Conservation (phyloP, 1,284 basidiomycete species). For the Ustilago shanxiensis region DNA sequence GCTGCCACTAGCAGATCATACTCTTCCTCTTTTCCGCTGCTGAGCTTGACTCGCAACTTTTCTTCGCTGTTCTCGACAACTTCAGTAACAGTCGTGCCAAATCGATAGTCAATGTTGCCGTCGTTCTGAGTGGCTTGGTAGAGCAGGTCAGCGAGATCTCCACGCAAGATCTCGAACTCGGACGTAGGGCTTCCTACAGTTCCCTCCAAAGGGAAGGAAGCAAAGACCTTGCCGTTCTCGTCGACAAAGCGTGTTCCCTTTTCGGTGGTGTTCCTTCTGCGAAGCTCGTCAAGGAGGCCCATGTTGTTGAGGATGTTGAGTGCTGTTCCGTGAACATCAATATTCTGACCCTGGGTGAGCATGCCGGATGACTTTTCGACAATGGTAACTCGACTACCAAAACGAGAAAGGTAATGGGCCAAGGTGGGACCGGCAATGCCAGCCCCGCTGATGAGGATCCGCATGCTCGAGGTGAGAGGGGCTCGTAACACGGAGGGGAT, state of each 20-base stretch:
- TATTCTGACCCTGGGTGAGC: constrained; percentile 67
- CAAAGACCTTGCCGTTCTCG: constrained; percentile 43
- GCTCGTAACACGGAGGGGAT: background rate
- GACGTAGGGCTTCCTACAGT: constrained; percentile 23
- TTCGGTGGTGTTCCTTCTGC: constrained; percentile 63
- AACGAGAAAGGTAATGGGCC: constrained; percentile 63
- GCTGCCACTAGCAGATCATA: constrained; percentile 52
- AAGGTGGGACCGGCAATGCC: constrained; percentile 70
- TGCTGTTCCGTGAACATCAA: constrained; percentile 66
- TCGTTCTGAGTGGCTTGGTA: constrained; percentile 25
- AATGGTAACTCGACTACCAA: constrained; percentile 65
- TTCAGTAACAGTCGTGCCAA: constrained; percentile 28
- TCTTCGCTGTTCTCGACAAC: constrained; percentile 32
- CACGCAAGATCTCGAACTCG: constrained; percentile 54
- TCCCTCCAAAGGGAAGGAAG: constrained; percentile 49
- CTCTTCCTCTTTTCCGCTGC: constrained; percentile 23
- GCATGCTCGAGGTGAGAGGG: constrained; percentile 7
- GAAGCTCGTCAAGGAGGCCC: constrained; percentile 60
- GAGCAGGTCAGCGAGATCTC: constrained; percentile 49
- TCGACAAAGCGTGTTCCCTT: constrained; percentile 63
- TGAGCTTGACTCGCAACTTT: constrained; percentile 29
- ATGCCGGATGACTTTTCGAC: constrained; percentile 66
- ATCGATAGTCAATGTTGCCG: constrained; percentile 32
- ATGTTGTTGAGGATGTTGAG: constrained; percentile 65
- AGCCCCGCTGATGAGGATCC: constrained; percentile 69